Evolutionary conservation across 768 basidiomycete genomes (phyloP).

Genomic region (Trametes maxima): DNA sequence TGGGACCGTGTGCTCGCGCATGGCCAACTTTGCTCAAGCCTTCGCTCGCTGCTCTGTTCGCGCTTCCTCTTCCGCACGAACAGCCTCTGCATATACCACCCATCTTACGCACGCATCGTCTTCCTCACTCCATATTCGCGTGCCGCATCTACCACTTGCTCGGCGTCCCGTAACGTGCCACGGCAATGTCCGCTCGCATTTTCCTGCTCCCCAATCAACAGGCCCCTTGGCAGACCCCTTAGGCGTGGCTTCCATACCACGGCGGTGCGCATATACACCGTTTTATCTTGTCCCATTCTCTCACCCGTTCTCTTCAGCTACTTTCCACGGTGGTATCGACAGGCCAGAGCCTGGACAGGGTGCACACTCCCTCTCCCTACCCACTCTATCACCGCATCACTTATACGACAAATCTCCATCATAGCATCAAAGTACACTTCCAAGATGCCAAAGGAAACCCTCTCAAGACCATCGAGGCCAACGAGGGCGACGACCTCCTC

Average conservation of each 20-base stretch:
- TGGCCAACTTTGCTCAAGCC: constrained; percentile 6
- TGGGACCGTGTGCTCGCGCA: too few relatives aligned
- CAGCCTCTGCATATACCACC: neutral
- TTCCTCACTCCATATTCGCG: neutral
- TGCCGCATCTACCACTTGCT: neutral
- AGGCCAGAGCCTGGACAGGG: constrained; percentile 75
- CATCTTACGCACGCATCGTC: neutral
- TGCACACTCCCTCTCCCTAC: constrained; percentile 32
- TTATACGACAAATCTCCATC: neutral
- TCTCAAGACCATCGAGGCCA: constrained; percentile 89
- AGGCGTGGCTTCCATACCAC: constrained; percentile 14
- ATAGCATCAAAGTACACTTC: constrained; percentile 88
- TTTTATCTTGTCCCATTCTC: too few relatives aligned
- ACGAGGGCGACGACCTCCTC: constrained; percentile 92
- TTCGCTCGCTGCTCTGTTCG: constrained; percentile 1
- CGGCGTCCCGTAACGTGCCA: too few relatives aligned
- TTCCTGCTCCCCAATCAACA: neutral
- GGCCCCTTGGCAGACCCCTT: neutral
- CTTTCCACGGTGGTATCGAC: constrained; percentile 53
- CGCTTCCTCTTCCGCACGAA: neutral
- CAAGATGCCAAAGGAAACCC: constrained; percentile 81
- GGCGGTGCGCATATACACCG: neutral
- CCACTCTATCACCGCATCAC: neutral
- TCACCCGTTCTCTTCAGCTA: constrained; percentile 18
- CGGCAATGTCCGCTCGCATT: neutral